Evolutionary conservation across 257 asterid species (phyloP), one percentile per base, ranked within the genome.

Genomic region (Solanum infundibuliforme): DNA sequence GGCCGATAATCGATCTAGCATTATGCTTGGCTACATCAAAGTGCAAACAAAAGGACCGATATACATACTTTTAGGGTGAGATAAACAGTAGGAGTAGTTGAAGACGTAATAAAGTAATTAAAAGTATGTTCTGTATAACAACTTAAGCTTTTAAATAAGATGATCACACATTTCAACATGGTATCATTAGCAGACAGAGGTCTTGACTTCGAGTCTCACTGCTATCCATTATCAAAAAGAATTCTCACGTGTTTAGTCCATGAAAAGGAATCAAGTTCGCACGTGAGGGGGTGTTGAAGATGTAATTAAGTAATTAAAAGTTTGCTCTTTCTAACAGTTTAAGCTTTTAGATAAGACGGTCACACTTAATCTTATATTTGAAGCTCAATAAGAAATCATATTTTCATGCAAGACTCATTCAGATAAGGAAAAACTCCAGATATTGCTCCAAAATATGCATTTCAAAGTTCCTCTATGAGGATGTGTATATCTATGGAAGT

Each of bases 241-340:
- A 69, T 14, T 14, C 8, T 8, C 11, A 69, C 6, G 55, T 46
- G 55, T 14, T 46, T 46, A 5, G 6, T 4, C 2, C 55, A 46
- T 46, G 6, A 46, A 46, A 12, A 4, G 20, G 20, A 46, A 46
- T 46, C 55, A 46, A 5, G 55, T 0, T 4, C 2, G 0, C 18
- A 46, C 0, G 2, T 46, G 55, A 46, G 20, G 6, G 55, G 20
- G 55, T 46, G 55, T 12, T 58, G 66, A 58, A 58, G 66, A 58
- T 5, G 7, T 46, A 46, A 46, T 46, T 20, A 48, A 55, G 23
- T 58, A 20, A 84, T 83, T 23, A 68, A 69, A 35, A 92, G 98
- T 46, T 1, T 46, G 7, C 1, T 46, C 20, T 13, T 20, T 46
- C 55, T 46, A 46, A 46, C 1, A 4, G 1, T 5, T 46, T 46